Conservation (phyloP, 2,329 filamentous ascomycete genomes). For the Fusarium sp. region DNA sequence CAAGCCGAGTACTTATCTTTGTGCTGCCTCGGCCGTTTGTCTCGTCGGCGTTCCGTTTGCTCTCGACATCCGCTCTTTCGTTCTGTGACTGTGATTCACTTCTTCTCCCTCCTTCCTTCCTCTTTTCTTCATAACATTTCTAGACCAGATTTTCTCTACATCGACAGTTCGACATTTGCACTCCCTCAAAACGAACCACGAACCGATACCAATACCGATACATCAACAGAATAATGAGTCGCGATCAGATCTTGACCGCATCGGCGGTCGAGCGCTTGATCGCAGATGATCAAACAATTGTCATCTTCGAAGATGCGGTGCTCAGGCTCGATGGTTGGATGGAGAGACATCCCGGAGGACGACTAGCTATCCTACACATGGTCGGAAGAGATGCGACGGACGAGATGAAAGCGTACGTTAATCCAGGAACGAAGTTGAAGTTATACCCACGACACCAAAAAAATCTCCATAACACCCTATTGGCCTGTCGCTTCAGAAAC, state of each 20-base stretch:
- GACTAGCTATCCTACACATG: slow-evolving; percentile 72
- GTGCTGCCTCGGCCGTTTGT: slow-evolving; percentile 15
- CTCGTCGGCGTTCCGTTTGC: slow-evolving; percentile 4
- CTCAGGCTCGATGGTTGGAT: slow-evolving; percentile 73
- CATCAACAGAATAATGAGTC: slow-evolving; percentile 50
- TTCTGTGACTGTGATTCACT: slow-evolving; percentile 3
- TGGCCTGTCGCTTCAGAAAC: slow-evolving; percentile 16
- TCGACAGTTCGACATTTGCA: neutral
- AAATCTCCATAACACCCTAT: slow-evolving; percentile 27
- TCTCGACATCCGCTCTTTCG: slow-evolving; percentile 16
- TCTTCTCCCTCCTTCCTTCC: neutral
- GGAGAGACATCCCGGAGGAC: slow-evolving; percentile 71
- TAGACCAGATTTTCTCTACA: neutral
- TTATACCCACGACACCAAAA: slow-evolving; percentile 17
- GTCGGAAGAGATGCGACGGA: slow-evolving; percentile 57
- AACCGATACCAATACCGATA: neutral
- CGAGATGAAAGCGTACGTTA: slow-evolving; percentile 55
- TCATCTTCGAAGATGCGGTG: slow-evolving; percentile 69
- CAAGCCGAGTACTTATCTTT: slow-evolving; percentile 17
- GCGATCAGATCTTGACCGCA: slow-evolving; percentile 61
- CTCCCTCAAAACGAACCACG: neutral
- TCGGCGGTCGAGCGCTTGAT: slow-evolving; percentile 67
- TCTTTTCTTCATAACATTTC: neutral
- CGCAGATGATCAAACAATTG: slow-evolving; percentile 68
- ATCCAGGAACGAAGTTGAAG: slow-evolving; percentile 7